Conservation (phyloP, 345 rosid genomes). For the Linum tenue region DNA sequence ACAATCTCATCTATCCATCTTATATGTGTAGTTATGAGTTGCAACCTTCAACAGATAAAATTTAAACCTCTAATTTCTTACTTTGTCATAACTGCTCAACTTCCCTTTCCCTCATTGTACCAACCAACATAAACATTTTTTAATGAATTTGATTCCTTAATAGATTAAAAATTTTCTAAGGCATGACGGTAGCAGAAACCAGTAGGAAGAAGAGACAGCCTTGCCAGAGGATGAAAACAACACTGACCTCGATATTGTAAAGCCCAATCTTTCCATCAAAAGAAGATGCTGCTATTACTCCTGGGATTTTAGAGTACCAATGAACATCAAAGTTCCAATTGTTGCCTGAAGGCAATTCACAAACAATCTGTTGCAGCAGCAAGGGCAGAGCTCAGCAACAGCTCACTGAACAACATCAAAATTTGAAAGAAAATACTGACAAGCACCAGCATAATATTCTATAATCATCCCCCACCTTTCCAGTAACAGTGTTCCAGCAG, state of each 20-base stretch:
- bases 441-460: not conserved
- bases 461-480: conserved; percentile 44
- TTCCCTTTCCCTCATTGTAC: not conserved
- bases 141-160: not conserved
- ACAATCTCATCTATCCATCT: not conserved
- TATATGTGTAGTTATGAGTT: not conserved
- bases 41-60: not conserved
- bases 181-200: not conserved
- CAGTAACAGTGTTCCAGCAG: conserved; percentile 92
- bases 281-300: conserved; percentile 95
- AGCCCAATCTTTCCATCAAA: conserved; percentile 95
- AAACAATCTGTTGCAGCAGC: conserved; percentile 47
- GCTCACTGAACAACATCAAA: not conserved
- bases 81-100: not conserved
- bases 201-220: not conserved
- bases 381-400: not conserved
- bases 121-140: not conserved
- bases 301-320: conserved; percentile 94
- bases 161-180: not conserved
- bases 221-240: conserved; percentile 2
- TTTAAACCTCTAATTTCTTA: not conserved
- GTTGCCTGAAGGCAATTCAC: conserved; percentile 88
- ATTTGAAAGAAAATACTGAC: not conserved
- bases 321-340: conserved; percentile 99
- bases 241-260: conserved; percentile 82